A percentile compares a stretch with the other conserved stretches of the same genome.
Conservation (phyloP, 2,329 filamentous ascomycete species). For the Colletotrichum lentis region DNA sequence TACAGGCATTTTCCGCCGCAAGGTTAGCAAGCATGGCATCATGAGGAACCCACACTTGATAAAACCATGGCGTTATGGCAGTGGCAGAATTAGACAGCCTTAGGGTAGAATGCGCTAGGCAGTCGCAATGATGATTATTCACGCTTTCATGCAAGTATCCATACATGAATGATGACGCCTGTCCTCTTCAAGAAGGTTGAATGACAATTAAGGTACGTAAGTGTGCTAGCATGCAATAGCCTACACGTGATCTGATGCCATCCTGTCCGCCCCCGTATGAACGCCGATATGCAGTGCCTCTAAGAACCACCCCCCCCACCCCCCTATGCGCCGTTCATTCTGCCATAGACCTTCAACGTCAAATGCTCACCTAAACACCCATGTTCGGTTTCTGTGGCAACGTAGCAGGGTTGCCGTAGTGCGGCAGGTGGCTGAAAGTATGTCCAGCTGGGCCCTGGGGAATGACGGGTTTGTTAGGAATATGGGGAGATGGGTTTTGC, state of each 20-base stretch:
- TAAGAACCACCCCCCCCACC: background rate
- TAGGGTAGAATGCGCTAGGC: slow-evolving; percentile 37
- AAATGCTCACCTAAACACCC: slow-evolving; percentile 41
- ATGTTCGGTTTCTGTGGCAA: slow-evolving; percentile 67
- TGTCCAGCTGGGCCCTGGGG: slow-evolving; percentile 54
- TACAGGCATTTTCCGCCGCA: slow-evolving; percentile 34
- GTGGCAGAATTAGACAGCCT: slow-evolving; percentile 40
- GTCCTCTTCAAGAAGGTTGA: slow-evolving; percentile 26
- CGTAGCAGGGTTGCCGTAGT: slow-evolving; percentile 67
- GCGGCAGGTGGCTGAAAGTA: slow-evolving; percentile 62
- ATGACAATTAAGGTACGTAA: slow-evolving; percentile 37
- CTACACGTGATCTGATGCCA: slow-evolving; percentile 32
- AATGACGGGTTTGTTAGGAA: slow-evolving; percentile 57
- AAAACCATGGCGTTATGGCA: slow-evolving; percentile 40
- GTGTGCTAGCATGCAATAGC: slow-evolving; percentile 38
- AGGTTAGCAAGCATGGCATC: slow-evolving; percentile 38
- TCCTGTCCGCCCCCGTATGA: slow-evolving; percentile 35
- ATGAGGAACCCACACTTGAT: slow-evolving; percentile 37
- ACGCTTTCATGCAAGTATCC: slow-evolving; percentile 35
- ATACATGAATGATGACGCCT: background rate
- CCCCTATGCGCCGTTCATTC: slow-evolving; percentile 35
- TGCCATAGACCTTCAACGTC: slow-evolving; percentile 33
- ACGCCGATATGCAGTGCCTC: slow-evolving; percentile 37
- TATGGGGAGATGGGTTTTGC: slow-evolving; percentile 53
- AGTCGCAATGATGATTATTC: slow-evolving; percentile 38